A percentile compares a stretch with the other conserved stretches of the same genome.
These are phyloP conservation scores for Macrotyloma uniflorum DNA, from an alignment of 306 rosid species.

Conservation along the genomic window DNA sequence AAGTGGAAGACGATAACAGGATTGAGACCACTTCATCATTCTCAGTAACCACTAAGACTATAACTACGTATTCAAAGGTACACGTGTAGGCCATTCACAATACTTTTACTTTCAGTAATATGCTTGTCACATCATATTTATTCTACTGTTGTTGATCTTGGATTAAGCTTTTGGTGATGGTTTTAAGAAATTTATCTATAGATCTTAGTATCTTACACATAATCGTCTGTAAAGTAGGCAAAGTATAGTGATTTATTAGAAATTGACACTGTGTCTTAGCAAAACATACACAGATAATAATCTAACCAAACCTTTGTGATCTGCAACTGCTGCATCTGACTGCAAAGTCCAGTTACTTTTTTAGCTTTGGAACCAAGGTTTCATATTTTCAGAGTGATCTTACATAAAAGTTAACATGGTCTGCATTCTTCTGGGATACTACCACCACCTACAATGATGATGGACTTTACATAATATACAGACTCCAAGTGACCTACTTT, in stretches of 20 bases:
- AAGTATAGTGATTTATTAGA: background rate
- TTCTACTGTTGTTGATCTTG: background rate
- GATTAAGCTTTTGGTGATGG: background rate
- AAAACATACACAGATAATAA: background rate
- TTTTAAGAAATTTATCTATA: background rate
- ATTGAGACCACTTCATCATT: background rate
- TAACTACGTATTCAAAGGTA: background rate
- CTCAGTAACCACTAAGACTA: background rate
- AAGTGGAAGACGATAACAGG: background rate
- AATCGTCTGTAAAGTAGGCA: background rate
- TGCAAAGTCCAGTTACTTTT: background rate
- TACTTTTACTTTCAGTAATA: background rate
- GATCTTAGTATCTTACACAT: background rate
- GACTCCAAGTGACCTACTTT: background rate
- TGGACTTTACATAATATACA: background rate
- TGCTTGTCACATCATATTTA: background rate
- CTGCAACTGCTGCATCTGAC: background rate
- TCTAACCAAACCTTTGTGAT: background rate
- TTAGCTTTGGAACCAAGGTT: background rate
- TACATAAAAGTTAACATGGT: background rate
- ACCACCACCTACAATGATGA: slow-evolving; percentile 1
- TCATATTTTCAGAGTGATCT: slow-evolving; percentile 9
- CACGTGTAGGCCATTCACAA: background rate
- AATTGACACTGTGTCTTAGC: background rate
- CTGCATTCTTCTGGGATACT: background rate